phyloP scores from a whole-genome alignment of 2,329 filamentous ascomycete genomes.

The Scortechinia acanthostroma region DNA sequence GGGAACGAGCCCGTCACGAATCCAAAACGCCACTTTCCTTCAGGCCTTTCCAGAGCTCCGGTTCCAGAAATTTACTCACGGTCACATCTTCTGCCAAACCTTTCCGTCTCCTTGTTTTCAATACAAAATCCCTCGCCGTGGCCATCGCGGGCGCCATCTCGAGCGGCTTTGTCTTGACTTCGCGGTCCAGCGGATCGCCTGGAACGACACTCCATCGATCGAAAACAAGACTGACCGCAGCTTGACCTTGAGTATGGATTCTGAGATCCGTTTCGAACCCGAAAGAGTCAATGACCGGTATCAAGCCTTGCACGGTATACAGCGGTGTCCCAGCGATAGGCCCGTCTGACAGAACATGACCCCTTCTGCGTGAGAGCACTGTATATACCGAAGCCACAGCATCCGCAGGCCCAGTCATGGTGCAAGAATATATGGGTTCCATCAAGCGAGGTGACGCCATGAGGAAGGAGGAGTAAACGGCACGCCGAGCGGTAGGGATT shows the following conservation, averaged over 20 bases:
- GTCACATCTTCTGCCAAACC: conserved; percentile 91
- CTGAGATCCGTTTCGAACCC: conserved; percentile 95
- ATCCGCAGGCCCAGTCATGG: conserved; percentile 86
- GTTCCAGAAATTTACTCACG: conserved; percentile 92
- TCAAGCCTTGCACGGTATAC: conserved; percentile 81
- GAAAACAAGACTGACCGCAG: conserved; percentile 84
- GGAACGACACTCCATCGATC: conserved; percentile 95
- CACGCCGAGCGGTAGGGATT: conserved; percentile 85
- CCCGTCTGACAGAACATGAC: conserved; percentile 89
- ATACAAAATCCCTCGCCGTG: conserved; percentile 87
- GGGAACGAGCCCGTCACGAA: conserved; percentile 22
- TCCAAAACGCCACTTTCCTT: conserved; percentile 85
- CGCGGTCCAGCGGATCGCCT: conserved; percentile 85
- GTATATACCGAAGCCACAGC: conserved; percentile 86
- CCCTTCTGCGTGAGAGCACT: conserved; percentile 77
- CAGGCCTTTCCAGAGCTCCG: conserved; percentile 81
- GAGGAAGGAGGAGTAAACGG: conserved; percentile 91
- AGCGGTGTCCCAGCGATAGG: conserved; percentile 90
- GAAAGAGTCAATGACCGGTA: conserved; percentile 95
- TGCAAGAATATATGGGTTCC: conserved; percentile 90
- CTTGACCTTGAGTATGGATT: conserved; percentile 90
- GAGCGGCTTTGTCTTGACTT: conserved; percentile 73
- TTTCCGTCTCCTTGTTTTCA: conserved; percentile 91
- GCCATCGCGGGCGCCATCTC: conserved; percentile 84
- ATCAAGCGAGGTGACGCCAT: conserved; percentile 95